These are phyloP conservation scores for Stropharia rugosoannulata DNA, from an alignment of 768 basidiomycete genomes.

Conservation along the genomic window DNA sequence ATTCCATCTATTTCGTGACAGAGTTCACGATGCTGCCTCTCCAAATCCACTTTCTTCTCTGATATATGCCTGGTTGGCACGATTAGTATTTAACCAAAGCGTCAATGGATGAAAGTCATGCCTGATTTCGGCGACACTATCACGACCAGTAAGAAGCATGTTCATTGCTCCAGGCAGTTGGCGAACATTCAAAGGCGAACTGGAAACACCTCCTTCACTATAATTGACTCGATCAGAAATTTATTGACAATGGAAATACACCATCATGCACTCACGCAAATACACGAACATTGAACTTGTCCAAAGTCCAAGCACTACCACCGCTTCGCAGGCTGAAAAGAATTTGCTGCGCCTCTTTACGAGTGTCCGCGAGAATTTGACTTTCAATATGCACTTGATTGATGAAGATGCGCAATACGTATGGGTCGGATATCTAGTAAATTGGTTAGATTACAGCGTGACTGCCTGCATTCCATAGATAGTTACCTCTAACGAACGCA, in stretches of 20 bases:
- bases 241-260: neutral
- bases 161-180: slow-evolving; percentile 34
- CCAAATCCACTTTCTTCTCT: slow-evolving; percentile 34
- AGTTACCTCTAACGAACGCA: slow-evolving; percentile 79
- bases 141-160: slow-evolving; percentile 52
- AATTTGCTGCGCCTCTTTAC: slow-evolving; percentile 60
- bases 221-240: neutral
- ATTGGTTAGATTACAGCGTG: neutral
- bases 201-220: slow-evolving; percentile 71
- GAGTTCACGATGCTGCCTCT: slow-evolving; percentile 33
- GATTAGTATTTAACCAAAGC: neutral
- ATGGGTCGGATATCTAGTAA: slow-evolving; percentile 66
- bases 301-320: slow-evolving; percentile 64
- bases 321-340: slow-evolving; percentile 42
- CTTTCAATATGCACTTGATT: slow-evolving; percentile 73
- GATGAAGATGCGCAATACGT: slow-evolving; percentile 80
- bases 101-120: slow-evolving; percentile 36
- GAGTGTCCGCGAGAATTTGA: slow-evolving; percentile 60
- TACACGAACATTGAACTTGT: slow-evolving; percentile 60
- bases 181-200: slow-evolving; percentile 34
- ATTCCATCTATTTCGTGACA: slow-evolving; percentile 22
- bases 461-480: neutral
- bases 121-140: slow-evolving; percentile 49
- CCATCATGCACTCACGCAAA: slow-evolving; percentile 49
- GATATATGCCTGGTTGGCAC: slow-evolving; percentile 42